These are phyloP conservation scores for Globisporangium cylindrosporum DNA, from an alignment of 352 stramenopile species.

Conservation along the genomic window DNA sequence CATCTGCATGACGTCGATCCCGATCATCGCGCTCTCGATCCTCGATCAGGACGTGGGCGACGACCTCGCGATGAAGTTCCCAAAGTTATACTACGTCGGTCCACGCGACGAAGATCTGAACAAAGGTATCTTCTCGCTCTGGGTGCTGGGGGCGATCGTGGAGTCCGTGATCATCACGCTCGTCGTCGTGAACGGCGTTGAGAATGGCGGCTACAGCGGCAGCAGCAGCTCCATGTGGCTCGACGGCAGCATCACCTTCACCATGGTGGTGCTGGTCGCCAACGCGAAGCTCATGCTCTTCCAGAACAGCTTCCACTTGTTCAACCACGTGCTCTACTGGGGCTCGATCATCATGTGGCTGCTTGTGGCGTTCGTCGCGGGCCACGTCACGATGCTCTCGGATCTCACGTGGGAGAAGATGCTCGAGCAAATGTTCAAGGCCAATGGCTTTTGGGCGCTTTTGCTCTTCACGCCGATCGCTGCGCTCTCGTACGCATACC, in stretches of 20 bases:
- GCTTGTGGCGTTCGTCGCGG: constrained; percentile 52
- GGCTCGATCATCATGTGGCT: constrained; percentile 68
- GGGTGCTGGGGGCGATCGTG: constrained; percentile 65
- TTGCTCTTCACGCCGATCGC: constrained; percentile 52
- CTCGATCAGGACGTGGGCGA: constrained; percentile 74
- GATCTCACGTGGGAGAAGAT: constrained; percentile 76
- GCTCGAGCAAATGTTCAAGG: constrained; percentile 58
- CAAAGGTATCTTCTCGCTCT: constrained; percentile 53
- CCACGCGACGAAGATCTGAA: constrained; percentile 73
- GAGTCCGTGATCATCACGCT: constrained; percentile 77
- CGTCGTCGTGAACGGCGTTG: constrained; percentile 39
- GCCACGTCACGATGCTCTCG: constrained; percentile 46
- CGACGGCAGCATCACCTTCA: constrained; percentile 78
- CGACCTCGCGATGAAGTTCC: constrained; percentile 60
- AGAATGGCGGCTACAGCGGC: constrained; percentile 34
- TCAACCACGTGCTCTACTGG: constrained; percentile 68
- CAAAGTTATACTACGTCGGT: constrained; percentile 64
- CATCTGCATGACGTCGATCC: constrained; percentile 64
- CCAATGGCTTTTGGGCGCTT: constrained; percentile 55
- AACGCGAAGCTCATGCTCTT: constrained; percentile 80
- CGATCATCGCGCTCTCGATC: constrained; percentile 68
- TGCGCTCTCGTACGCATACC: constrained; percentile 47
- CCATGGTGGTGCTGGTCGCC: constrained; percentile 67
- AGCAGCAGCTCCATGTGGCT: constrained; percentile 68
- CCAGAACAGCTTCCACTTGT: constrained; percentile 67